These are phyloP conservation scores for Candida loeiensis DNA, from an alignment of 805 yeast genomes.

Conservation along the genomic window DNA sequence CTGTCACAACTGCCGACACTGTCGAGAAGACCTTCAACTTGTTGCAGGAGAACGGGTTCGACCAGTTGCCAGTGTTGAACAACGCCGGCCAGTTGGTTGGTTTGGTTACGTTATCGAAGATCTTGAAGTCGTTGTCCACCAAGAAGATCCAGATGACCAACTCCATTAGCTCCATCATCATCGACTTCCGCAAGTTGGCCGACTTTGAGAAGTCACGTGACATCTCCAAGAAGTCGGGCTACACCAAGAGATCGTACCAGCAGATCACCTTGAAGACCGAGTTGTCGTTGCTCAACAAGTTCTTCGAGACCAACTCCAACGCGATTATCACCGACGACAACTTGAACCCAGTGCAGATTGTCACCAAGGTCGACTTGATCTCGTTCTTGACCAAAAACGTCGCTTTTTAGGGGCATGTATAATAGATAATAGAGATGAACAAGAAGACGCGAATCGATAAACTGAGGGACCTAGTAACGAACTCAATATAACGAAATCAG, in stretches of 20 bases:
- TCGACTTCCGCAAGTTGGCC: conserved; percentile 71
- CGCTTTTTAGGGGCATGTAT: conserved; percentile 9
- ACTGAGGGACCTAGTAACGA: too few species aligned
- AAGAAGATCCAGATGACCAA: conserved; percentile 55
- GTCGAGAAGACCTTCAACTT: conserved; percentile 64
- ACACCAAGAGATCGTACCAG: conserved; percentile 63
- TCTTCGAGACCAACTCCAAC: conserved; percentile 80
- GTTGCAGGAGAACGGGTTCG: conserved; percentile 73
- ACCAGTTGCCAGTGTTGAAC: conserved; percentile 76
- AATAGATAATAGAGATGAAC: conserved; percentile 4
- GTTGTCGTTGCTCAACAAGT: conserved; percentile 64
- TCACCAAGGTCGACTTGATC: conserved; percentile 81
- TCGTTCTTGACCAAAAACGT: conserved; percentile 45
- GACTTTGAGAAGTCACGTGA: conserved; percentile 63
- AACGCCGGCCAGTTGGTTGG: conserved; percentile 64
- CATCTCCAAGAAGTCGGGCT: conserved; percentile 52
- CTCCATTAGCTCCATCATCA: conserved; percentile 55
- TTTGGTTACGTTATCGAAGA: conserved; percentile 68
- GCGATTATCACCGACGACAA: conserved; percentile 76
- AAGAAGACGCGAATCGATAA: not conserved
- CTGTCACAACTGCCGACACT: conserved; percentile 59
- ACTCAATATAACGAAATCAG: too few species aligned
- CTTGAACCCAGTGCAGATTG: conserved; percentile 74
- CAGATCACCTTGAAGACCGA: conserved; percentile 64
- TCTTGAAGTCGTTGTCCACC: conserved; percentile 63